Conservation (phyloP, 164 flowering plant genomes). For the Magnolia officinalis region DNA sequence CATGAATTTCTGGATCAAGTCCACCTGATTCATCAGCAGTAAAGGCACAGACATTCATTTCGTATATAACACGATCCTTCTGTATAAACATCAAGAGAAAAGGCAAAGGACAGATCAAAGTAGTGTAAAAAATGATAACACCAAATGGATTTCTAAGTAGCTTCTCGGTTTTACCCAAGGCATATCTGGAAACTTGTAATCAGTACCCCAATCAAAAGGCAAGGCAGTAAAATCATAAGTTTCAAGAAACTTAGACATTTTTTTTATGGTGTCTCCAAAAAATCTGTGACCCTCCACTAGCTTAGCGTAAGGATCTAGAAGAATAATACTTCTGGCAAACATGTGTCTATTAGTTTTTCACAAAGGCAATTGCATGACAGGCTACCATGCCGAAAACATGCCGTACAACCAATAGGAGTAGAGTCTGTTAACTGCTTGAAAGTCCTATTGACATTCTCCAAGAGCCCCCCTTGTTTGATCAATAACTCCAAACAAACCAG, state of each 20-base stretch:
- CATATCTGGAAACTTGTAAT: constrained; percentile 73
- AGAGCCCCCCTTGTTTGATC: too few relatives aligned
- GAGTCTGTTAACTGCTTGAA: too few relatives aligned
- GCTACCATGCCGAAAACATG: too few relatives aligned
- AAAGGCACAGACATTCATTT: too few relatives aligned
- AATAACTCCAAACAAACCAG: too few relatives aligned
- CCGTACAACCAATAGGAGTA: too few relatives aligned
- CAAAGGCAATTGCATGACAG: too few relatives aligned
- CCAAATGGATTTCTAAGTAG: background rate
- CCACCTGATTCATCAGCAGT: too few relatives aligned
- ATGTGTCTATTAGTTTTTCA: constrained; percentile 53
- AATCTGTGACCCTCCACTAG: constrained; percentile 71
- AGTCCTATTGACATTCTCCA: too few relatives aligned
- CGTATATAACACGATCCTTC: too few relatives aligned
- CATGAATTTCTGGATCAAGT: too few relatives aligned
- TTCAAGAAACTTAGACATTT: constrained; percentile 60
- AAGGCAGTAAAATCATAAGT: constrained; percentile 72
- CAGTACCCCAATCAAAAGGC: constrained; percentile 86
- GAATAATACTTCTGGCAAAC: constrained; percentile 62
- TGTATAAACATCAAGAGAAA: too few relatives aligned
- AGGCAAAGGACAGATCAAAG: background rate
- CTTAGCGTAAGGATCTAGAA: constrained; percentile 93
- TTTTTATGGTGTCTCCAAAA: constrained; percentile 68
- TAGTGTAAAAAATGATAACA: constrained; percentile 3
- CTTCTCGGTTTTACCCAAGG: constrained; percentile 61